Evolutionary conservation across 140 eudicot genomes (phyloP), one percentile per base, ranked within the genome.

Genomic region (Flaveria floridana): DNA sequence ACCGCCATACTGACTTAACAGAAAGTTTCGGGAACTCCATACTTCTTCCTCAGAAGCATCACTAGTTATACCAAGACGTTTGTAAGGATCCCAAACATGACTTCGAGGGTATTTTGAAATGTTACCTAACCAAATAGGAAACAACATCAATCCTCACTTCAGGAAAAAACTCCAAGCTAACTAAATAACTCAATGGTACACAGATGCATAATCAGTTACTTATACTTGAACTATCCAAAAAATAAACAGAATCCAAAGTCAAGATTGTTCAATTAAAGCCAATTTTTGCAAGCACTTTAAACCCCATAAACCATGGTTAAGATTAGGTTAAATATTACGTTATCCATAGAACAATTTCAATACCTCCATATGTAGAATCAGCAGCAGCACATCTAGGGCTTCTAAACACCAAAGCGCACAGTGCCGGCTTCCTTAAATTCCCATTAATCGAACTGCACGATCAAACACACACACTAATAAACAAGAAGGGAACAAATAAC

Each of bases 1-100:
- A 53, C 80, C 83, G 7, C 89, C 89, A 77, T 90, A 93, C 66
- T 93, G 98, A 72, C 75, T 79, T 77, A 90, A 68, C 56, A 93
- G 80, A 77, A 92, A 92, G 84, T 92, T 92, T 19, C 98, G 85
- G 50, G 98, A 86, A 77, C 93, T 85, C 98, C 98, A 92, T 10
- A 92, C 84, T 83, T 92, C 98, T 66, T 92, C 96, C 80, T 89
- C 96, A 9, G 96, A 86, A 9, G 98, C 95, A 86, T 87, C 89
- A 18, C 77, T 58, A 76, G 80, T 81, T 81, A 89, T 72, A 42
- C 96, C 98, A 72, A 92, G 92, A 25, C 96, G 96, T 84, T 87
- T 92, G 81, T 89, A 92, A 56, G 98, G 98, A 83, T 92, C 92
- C 98, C 98, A 89, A 26, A 89, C 95, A 55, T 77, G 88, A 47